Evolutionary conservation across 108 stramenopile genomes (phyloP), one percentile per base, ranked within the genome.

Genomic region (Asterionellopsis glacialis): DNA sequence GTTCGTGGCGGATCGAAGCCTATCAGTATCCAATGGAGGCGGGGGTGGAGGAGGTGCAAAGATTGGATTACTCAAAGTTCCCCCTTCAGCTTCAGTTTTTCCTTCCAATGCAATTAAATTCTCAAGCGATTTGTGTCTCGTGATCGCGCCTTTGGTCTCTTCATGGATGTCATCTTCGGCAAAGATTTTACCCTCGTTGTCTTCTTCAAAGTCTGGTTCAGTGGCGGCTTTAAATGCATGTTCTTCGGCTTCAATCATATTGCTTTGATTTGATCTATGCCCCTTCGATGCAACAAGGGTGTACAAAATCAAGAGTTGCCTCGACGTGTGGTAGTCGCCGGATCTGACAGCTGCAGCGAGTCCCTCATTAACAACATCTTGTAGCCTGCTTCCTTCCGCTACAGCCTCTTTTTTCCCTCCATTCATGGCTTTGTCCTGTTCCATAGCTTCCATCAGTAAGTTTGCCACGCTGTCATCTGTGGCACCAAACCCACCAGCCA

Each of bases 321-420:
- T 73, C 18, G 86, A 77, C 19, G 92, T 94, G 64, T 90, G 80
- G 57, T 84, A 94, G 50, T 94, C 92, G 40, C 82, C 80, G 41
- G 87, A 68, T 51, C 92, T 69, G 11, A 94, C 83, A 3, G 87
- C 85, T 39, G 87, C 68, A 9, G 84, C 82, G 28, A 94, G 56
- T 48, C 92, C 92, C 66, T 94, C 92, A 54, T 94, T 94, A 11
- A 94, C 92, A 51, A 94, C 59, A 68, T 90, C 85, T 66, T 94
- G 92, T n/a, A 94, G 69, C 13, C 71, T 59, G 11, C n/a, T 21
- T 12, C 49, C 14, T 14, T 43, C 23, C 18, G 15, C 1, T 24
- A 56, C 56, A 16, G 40, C 50, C 6, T 65, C 54, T 22, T 56
- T 54, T 40, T 68, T 67, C 7, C 33, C 33, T 33, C 7, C 33